phyloP scores from a whole-genome alignment of 345 rosid genomes.

The Clausena lansium region DNA sequence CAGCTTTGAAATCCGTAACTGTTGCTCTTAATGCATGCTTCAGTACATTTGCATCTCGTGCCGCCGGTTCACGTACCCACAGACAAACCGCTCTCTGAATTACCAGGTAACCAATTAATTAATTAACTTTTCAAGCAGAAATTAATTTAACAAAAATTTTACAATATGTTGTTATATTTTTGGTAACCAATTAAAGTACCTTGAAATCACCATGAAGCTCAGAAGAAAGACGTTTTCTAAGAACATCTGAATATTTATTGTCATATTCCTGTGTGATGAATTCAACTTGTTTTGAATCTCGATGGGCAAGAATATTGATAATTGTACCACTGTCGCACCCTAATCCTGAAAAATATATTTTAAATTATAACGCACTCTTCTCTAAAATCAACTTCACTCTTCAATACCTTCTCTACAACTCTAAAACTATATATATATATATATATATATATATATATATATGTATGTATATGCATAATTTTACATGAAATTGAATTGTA shows the following conservation, averaged over 20 bases:
- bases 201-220: conserved; percentile 66
- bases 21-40: conserved; percentile 46
- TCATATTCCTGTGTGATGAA: conserved; percentile 61
- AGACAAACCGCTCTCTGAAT: conserved; percentile 53
- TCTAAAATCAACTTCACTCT: neutral
- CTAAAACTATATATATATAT: too few relatives aligned
- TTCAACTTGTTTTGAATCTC: conserved; percentile 50
- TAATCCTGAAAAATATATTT: conserved; percentile 31
- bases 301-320: conserved; percentile 49
- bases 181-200: conserved; percentile 22
- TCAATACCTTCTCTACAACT: too few relatives aligned
- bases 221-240: conserved; percentile 44
- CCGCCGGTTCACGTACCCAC: conserved; percentile 58
- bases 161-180: too few relatives aligned
- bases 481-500: too few relatives aligned
- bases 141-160: too few relatives aligned
- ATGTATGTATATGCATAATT: too few relatives aligned
- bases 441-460: too few relatives aligned
- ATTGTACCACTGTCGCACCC: conserved; percentile 54
- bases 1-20: conserved; percentile 42
- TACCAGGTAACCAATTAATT: neutral
- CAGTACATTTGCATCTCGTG: conserved; percentile 42
- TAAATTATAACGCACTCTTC: too few relatives aligned
- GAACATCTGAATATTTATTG: conserved; percentile 42
- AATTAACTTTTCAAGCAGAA: too few relatives aligned